A percentile compares a stretch with the other conserved stretches of the same genome.
Evolutionary conservation across 2,329 filamentous ascomycete genomes (phyloP).

Genomic region (Talaromyces sp.): DNA sequence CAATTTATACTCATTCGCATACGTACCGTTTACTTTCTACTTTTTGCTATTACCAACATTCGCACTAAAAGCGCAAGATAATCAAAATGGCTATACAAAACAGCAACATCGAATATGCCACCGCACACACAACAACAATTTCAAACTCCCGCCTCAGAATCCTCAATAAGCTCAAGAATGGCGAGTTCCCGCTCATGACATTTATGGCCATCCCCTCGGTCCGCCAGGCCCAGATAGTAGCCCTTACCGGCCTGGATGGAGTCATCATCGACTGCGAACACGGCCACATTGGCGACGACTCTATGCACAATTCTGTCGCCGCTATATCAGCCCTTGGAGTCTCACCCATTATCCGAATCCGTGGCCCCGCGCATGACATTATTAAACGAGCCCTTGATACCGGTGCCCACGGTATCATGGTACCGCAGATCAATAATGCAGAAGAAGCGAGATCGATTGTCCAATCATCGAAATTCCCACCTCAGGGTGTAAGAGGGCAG

Average conservation of each 20-base stretch:
- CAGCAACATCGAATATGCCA: background rate
- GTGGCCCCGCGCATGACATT: background rate
- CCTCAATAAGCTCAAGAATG: conserved; percentile 43
- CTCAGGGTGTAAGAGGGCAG: conserved; percentile 52
- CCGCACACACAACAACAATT: conserved; percentile 20
- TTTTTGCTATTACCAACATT: background rate
- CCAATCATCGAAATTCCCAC: conserved; percentile 55
- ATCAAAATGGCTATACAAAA: background rate
- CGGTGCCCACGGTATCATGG: conserved; percentile 58
- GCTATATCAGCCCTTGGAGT: conserved; percentile 42
- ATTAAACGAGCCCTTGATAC: conserved; percentile 52
- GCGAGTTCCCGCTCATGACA: conserved; percentile 46
- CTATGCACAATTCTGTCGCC: conserved; percentile 55
- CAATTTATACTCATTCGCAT: background rate
- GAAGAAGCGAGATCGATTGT: conserved; percentile 53
- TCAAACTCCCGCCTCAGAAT: conserved; percentile 44
- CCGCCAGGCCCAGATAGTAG: conserved; percentile 53
- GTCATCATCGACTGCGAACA: conserved; percentile 40
- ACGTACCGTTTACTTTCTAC: background rate
- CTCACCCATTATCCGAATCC: conserved; percentile 47
- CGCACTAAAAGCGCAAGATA: background rate
- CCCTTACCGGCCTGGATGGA: conserved; percentile 60
- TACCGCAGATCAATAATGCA: conserved; percentile 53
- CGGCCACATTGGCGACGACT: conserved; percentile 8
- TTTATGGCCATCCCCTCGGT: conserved; percentile 50